Conservation (phyloP, 164 flowering plant genomes). For the Cinnamomum chago region DNA sequence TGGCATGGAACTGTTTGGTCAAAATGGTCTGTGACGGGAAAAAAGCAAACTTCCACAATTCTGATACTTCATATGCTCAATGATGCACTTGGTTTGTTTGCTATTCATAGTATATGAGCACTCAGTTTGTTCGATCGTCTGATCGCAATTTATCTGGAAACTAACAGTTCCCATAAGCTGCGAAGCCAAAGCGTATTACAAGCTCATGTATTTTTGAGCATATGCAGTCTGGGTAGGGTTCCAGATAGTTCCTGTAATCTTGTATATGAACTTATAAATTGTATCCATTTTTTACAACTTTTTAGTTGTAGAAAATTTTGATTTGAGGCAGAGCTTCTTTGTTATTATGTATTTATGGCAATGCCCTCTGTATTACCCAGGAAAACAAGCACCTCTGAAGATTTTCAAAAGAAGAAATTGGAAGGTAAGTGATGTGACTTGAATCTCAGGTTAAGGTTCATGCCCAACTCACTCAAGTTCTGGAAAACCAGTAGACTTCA, state of each 20-base stretch:
- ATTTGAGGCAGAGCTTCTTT: background rate
- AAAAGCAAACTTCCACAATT: background rate
- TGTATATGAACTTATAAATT: background rate
- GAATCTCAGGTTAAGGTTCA: background rate
- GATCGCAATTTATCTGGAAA: background rate
- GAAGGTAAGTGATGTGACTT: background rate
- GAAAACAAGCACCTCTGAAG: background rate
- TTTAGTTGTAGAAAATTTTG: slow-evolving; percentile 1
- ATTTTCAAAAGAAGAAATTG: background rate
- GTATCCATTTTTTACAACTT: background rate
- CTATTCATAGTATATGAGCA: background rate
- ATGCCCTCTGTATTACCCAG: slow-evolving; percentile 4
- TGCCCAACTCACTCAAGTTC: background rate
- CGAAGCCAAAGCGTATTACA: background rate
- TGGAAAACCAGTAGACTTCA: background rate
- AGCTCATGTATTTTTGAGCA: background rate
- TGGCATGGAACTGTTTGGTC: background rate
- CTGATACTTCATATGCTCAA: background rate
- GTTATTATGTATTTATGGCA: background rate
- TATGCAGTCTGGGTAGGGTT: slow-evolving; percentile 4
- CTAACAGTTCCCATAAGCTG: background rate
- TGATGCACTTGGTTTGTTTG: background rate
- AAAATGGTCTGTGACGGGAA: background rate
- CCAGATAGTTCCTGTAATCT: background rate
- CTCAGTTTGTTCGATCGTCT: background rate